Evolutionary conservation across 2,329 filamentous ascomycete genomes (phyloP), one percentile per base, ranked within the genome.

Genomic region (Nemania diffusa): DNA sequence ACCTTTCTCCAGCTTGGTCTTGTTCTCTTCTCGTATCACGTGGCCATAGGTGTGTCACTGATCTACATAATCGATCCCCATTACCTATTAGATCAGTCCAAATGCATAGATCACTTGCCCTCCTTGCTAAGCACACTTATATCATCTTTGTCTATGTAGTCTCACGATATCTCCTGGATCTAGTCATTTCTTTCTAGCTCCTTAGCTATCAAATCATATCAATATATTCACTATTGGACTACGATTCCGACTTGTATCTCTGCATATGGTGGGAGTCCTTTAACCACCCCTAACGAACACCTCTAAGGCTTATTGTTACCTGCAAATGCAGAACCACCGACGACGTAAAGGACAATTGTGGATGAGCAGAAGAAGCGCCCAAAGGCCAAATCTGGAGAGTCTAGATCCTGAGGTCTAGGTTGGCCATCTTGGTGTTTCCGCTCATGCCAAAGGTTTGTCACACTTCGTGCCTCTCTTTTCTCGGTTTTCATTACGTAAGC

Each of bases 21-120:
- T n/a, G n/a, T n/a, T n/a, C n/a, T n/a, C n/a, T n/a, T n/a, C n/a
- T n/a, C n/a, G n/a, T n/a, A n/a, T n/a, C n/a, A n/a, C n/a, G n/a
- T n/a, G n/a, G n/a, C n/a, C n/a, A n/a, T n/a, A n/a, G n/a, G n/a
- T n/a, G n/a, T 55, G 50, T 52, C n/a, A 55, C 50, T 53, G 27
- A 53, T 53, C 50, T n/a, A n/a, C n/a, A n/a, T 53, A 53, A 53
- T 53, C 34, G 50, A 53, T 53, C 50, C 34, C 26, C 50, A 53
- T 53, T 26, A 34, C 34, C 50, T 53, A 34, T 53, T 53, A 34
- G 50, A 53, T 34, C 50, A 53, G 27, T 53, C 27, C 17, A 34
- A 53, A 22, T 34, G 27, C 50, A 53, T 53, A 53, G 27, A 53
- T 34, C 27, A 53, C 50, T 53, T 53, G 22, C 27, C 27, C 50